Percentiles rank a stretch among this genome's conserved stretches.
These are phyloP conservation scores for Lotus japonicus DNA, from an alignment of 306 rosid genomes.

Conservation along the genomic window DNA sequence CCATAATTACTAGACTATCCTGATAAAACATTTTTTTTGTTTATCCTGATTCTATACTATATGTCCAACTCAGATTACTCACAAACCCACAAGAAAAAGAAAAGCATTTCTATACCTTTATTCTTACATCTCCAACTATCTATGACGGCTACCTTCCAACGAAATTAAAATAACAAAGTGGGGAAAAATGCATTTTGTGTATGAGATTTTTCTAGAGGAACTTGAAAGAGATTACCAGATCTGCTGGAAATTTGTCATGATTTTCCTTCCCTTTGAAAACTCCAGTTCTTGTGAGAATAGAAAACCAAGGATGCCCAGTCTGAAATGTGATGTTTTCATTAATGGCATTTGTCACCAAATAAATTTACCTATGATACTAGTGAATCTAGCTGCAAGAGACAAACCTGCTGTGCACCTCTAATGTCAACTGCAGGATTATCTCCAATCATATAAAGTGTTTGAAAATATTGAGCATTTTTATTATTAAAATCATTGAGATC, in stretches of 20 bases:
- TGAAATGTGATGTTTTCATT: slow-evolving; percentile 28
- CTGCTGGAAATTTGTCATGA: slow-evolving; percentile 47
- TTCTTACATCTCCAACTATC: not conserved
- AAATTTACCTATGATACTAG: not conserved
- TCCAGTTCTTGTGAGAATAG: slow-evolving; percentile 88
- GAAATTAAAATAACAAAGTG: not conserved
- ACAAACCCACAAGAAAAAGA: not conserved
- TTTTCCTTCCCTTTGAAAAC: slow-evolving; percentile 84
- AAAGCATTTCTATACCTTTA: not conserved
- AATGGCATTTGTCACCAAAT: not conserved
- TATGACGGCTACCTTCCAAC: not conserved
- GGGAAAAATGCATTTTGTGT: not conserved
- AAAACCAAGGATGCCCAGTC: slow-evolving; percentile 96
- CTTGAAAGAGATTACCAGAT: slow-evolving; percentile 34
- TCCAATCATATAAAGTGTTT: slow-evolving; percentile 83
- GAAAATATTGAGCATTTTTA: slow-evolving; percentile 35
- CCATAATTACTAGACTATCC: no score
- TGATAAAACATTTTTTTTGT: no score
- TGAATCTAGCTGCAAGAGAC: slow-evolving; percentile 15
- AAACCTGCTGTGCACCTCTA: slow-evolving; percentile 72
- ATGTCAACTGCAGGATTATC: slow-evolving; percentile 92
- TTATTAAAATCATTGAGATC: slow-evolving; percentile 11
- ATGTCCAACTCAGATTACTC: not conserved
- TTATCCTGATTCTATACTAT: no score
- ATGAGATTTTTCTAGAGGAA: not conserved